These are phyloP conservation scores for Macrolepiota fuliginosa DNA, from an alignment of 768 basidiomycete genomes.

Conservation along the genomic window DNA sequence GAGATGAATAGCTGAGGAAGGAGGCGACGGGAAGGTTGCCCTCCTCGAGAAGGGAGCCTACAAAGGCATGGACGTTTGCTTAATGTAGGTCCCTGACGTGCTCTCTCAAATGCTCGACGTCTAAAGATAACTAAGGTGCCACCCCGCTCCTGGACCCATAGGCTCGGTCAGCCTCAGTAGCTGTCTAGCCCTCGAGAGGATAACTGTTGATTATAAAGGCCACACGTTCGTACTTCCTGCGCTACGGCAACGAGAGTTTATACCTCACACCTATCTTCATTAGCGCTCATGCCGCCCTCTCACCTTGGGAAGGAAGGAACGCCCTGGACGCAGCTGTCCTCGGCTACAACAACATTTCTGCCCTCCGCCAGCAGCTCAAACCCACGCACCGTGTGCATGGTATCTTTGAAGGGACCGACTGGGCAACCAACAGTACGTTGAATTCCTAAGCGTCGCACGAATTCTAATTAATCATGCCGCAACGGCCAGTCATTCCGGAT, in stretches of 20 bases:
- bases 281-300: slow-evolving; percentile 76
- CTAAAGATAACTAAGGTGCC: slow-evolving; percentile 51
- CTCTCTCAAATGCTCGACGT: not conserved
- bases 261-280: not conserved
- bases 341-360: slow-evolving; percentile 76
- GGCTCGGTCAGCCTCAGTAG: slow-evolving; percentile 64
- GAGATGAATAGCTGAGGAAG: slow-evolving; percentile 63
- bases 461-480: not conserved
- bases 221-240: slow-evolving; percentile 53
- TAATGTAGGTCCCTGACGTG: slow-evolving; percentile 49
- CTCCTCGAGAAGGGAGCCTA: slow-evolving; percentile 75
- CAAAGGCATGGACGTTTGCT: slow-evolving; percentile 70
- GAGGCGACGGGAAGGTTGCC: slow-evolving; percentile 67
- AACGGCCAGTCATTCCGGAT: slow-evolving; percentile 71
- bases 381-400: slow-evolving; percentile 82
- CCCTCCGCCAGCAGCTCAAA: slow-evolving; percentile 77
- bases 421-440: slow-evolving; percentile 66
- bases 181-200: slow-evolving; percentile 58
- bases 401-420: slow-evolving; percentile 71
- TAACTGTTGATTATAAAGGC: slow-evolving; percentile 66
- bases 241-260: not conserved
- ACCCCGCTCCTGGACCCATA: slow-evolving; percentile 76
- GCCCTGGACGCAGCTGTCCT: slow-evolving; percentile 86
- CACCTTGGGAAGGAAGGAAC: slow-evolving; percentile 84
- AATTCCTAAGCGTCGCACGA: not conserved